phyloP scores from a whole-genome alignment of 768 basidiomycete species.

The Lanmaoa rubissima region DNA sequence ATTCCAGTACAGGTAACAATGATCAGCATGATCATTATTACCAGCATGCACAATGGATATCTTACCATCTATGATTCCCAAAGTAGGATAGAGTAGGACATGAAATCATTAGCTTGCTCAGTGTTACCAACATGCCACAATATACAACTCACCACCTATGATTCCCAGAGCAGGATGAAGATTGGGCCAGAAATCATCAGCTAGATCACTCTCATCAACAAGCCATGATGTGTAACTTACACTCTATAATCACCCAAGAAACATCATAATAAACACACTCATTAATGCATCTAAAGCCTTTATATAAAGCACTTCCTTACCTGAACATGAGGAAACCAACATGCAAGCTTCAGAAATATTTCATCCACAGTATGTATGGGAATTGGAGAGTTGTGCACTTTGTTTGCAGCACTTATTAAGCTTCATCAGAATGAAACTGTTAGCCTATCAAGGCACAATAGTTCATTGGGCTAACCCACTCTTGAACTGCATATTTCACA shows the following conservation, averaged over 20 bases:
- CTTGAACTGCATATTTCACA: constrained; percentile 2
- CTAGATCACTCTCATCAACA: background rate
- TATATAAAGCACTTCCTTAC: no score
- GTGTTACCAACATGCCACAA: background rate
- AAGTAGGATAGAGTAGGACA: background rate
- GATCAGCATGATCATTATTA: no score
- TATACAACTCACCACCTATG: background rate
- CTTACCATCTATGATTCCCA: no score
- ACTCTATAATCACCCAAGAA: background rate
- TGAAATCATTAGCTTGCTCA: background rate
- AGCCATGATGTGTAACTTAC: background rate
- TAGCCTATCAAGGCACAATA: background rate
- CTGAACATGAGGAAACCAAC: constrained; percentile 4
- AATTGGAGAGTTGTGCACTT: background rate
- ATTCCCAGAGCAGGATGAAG: background rate
- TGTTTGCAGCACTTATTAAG: background rate
- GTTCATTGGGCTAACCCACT: background rate
- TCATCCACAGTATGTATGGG: no score
- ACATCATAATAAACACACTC: no score
- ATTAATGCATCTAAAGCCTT: no score
- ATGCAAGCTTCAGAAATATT: background rate
- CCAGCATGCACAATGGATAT: no score
- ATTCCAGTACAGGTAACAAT: no score
- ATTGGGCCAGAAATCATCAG: background rate
- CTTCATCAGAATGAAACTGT: background rate